phyloP scores from a whole-genome alignment of 225 moss, liverwort and hornwort genomes.

The Antitrichia curtipendula region DNA sequence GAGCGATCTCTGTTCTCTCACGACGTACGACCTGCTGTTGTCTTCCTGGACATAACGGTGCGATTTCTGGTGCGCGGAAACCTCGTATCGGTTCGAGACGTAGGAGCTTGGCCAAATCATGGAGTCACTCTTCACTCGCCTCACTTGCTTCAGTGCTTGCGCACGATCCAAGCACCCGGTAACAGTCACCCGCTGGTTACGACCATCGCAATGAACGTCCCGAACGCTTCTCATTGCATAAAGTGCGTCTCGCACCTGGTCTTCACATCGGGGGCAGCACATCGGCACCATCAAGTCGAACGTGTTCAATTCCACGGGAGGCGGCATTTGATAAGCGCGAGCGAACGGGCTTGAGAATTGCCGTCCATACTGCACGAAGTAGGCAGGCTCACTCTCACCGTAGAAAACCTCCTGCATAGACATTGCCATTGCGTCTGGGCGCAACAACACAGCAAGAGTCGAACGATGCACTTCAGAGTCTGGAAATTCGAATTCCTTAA shows the following conservation, averaged over 20 bases:
- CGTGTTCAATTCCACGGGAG: background rate
- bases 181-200: conserved; percentile 3
- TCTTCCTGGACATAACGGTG: background rate
- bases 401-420: conserved; percentile 7
- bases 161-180: conserved; percentile 12
- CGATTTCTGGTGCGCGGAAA: background rate
- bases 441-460: background rate
- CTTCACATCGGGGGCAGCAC: conserved; percentile 21
- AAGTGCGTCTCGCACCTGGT: conserved; percentile 6
- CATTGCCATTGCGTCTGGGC: background rate
- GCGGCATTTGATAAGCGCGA: background rate
- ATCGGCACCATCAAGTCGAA: conserved; percentile 25
- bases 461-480: background rate
- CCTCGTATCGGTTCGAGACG: background rate
- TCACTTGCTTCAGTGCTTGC: conserved; percentile 7
- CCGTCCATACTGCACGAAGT: background rate
- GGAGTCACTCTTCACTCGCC: background rate
- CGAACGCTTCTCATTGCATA: background rate
- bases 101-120: background rate
- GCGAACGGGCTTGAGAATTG: background rate
- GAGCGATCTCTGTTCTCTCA: background rate
- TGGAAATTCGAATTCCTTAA: background rate
- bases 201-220: conserved; percentile 15
- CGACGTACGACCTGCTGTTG: background rate
- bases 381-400: background rate